Evolutionary conservation across 345 rosid genomes (phyloP), one percentile per base, ranked within the genome.

Genomic region (Excoecaria agallocha): DNA sequence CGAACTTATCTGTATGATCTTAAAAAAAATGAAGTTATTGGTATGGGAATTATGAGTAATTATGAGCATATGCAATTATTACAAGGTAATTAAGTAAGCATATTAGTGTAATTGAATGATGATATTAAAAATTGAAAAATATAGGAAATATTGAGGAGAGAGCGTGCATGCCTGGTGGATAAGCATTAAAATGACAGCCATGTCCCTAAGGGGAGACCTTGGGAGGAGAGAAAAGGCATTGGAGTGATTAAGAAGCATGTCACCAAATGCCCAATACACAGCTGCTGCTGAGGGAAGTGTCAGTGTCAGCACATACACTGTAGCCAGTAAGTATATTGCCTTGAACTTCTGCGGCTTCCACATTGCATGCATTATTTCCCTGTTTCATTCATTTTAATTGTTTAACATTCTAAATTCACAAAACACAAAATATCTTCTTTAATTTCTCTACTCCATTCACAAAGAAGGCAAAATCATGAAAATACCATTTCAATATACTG

Each of bases 321-420:
- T 93, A 1, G 99, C 99, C 82, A 84, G 66, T 46, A 95, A 78
- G 73, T 95, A 95, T 67, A 95, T 93, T 8, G 96, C 90, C 84
- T 95, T 95, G 88, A 95, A 95, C 81, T 93, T 93, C 80, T 95
- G 93, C 3, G 98, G 98, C 83, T 94, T 94, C 98, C 98, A 94
- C 98, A 94, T 94, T 24, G 98, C 98, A 69, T 95, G 99, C 99
- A 95, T 95, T 7, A 95, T 82, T 80, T 95, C 98, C 84, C 99
- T 95, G 90, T 58, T 65, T 61, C 64, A 60, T 58, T 15, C 10
- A 57, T 72, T 15, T 8, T 24, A 30, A 30, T 30, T 30, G 2
- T 30, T 30, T 30, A 30, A 30, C 35, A 22, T n/a, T n/a, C n/a
- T n/a, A n/a, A n/a, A n/a, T n/a, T n/a, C n/a, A n/a, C n/a, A n/a